Base-by-base conservation (phyloP, 768 basidiomycete genomes). In the Mycena rosella region DNA sequence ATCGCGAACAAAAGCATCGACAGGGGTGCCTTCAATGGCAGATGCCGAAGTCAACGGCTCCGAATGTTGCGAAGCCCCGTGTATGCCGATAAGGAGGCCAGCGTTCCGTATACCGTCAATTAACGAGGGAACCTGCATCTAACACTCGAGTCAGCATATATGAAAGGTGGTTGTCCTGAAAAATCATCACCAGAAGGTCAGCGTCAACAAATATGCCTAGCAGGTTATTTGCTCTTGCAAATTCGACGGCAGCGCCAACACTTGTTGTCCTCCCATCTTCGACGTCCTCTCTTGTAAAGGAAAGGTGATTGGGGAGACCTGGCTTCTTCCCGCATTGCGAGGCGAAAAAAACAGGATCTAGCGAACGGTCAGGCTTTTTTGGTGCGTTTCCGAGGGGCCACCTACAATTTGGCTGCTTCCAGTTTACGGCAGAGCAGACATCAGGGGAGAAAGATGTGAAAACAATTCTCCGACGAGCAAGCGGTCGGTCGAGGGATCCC, bases 371-470 rank as follows among this genome's bases (percentile, higher is more conserved):
- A 67, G 66, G 17, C 22, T 52, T 47, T 40, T 36, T 22, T 5
- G 6, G n/a, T 20, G 13, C n/a, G 44, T 22, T 24, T 27, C n/a
- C 26, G 70, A 71, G 52, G 54, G 45, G 27, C 40, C 38, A 79
- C 89, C 79, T 81, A 95, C 97, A 99, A 78, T 99, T 99, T 15
- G 97, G 97, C 79, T 99, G 97, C 79, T 99, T 99, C 98, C 97
- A 99, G 75, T 99, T 99, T 61, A 98, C 79, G 18, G 94, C 91
- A 10, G 94, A 89, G 78, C 96, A 97, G 0, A 96, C 88, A 75
- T 94, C 91, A 11, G 96, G 94, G 53, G 92, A 92, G 78, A 94
- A 99, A 8, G 96, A 97, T 42, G 91, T 91, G 76, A 99, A 96
- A n/a, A 95, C 88, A 67, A 98, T 89, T 72, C 91, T 91, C 55